Percentiles rank a stretch among this genome's conserved stretches.
These are phyloP conservation scores for Chlamydomonas sphaeroides DNA, from an alignment of 139 green algal species.

Conservation along the genomic window DNA sequence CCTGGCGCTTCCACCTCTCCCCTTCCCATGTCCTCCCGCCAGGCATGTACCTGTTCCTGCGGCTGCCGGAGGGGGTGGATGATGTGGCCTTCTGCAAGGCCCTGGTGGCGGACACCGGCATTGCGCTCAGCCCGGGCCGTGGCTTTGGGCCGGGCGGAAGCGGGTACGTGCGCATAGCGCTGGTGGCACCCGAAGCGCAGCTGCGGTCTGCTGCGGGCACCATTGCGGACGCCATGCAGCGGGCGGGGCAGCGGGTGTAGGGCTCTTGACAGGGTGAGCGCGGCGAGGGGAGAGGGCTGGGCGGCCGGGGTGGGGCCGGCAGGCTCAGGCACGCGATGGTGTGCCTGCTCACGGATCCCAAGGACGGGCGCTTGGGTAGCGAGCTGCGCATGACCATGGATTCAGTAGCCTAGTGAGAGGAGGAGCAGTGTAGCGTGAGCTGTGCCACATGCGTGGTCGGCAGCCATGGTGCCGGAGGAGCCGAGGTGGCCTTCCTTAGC, in stretches of 20 bases:
- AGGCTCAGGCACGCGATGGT: too few relatives aligned
- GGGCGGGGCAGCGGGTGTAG: neutral
- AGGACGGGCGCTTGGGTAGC: too few relatives aligned
- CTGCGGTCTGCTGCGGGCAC: constrained; percentile 32
- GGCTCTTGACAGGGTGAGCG: too few relatives aligned
- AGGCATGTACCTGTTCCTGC: constrained; percentile 67
- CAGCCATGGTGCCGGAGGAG: too few relatives aligned
- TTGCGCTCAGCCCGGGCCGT: constrained; percentile 54
- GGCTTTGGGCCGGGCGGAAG: constrained; percentile 60
- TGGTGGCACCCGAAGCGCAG: constrained; percentile 50
- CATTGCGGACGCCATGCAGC: constrained; percentile 24
- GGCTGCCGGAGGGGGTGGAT: constrained; percentile 41
- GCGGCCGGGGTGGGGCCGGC: too few relatives aligned
- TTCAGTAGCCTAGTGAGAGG: too few relatives aligned
- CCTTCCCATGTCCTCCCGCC: neutral
- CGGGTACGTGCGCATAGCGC: constrained; percentile 57
- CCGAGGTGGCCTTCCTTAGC: too few relatives aligned
- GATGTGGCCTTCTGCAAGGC: constrained; percentile 53
- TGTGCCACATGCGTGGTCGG: too few relatives aligned
- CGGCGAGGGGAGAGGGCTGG: too few relatives aligned
- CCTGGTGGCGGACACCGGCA: constrained; percentile 46
- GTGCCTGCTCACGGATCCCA: too few relatives aligned
- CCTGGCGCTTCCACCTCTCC: neutral
- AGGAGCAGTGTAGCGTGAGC: too few relatives aligned
- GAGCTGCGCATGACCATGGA: too few relatives aligned